Evolutionary conservation across 495 filamentous ascomycete species (phyloP).

Genomic region (Lophiotrema nucula): DNA sequence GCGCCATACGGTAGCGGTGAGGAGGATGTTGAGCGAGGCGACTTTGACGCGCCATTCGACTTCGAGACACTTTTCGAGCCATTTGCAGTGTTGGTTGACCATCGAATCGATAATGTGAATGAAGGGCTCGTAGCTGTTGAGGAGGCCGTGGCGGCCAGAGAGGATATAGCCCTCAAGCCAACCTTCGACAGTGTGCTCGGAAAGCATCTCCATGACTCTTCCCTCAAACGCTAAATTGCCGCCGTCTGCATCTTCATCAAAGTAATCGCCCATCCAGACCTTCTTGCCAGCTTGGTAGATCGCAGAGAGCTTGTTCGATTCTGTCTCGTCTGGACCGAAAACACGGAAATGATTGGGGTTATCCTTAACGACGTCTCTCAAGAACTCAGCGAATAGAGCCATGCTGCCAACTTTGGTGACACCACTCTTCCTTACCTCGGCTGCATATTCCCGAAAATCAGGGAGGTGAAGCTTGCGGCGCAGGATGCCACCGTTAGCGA

Average conservation of each 20-base stretch:
- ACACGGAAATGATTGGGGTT: constrained; percentile 67
- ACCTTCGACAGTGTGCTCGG: constrained; percentile 70
- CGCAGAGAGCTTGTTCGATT: constrained; percentile 68
- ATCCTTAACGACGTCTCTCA: constrained; percentile 59
- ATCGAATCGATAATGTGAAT: constrained; percentile 77
- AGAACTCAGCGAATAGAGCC: constrained; percentile 61
- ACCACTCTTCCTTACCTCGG: constrained; percentile 54
- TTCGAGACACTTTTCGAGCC: constrained; percentile 73
- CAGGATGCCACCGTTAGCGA: constrained; percentile 65
- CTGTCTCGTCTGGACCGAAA: constrained; percentile 74
- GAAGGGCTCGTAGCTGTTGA: constrained; percentile 77
- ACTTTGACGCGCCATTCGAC: constrained; percentile 68
- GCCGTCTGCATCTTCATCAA: constrained; percentile 67
- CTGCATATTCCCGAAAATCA: constrained; percentile 61
- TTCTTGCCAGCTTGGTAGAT: constrained; percentile 72
- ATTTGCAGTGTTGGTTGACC: constrained; percentile 80
- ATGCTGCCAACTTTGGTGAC: constrained; percentile 54
- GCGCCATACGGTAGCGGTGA: constrained; percentile 72
- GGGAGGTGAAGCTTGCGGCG: constrained; percentile 62
- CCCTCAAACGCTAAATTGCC: constrained; percentile 64
- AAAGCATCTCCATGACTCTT: constrained; percentile 75
- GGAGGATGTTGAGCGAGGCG: constrained; percentile 69
- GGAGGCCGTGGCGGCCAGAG: constrained; percentile 65
- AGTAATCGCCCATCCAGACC: constrained; percentile 73
- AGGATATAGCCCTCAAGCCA: constrained; percentile 76